Evolutionary conservation across 208 protist species (phyloP).

Genomic region (Leishmania aethiopica): DNA sequence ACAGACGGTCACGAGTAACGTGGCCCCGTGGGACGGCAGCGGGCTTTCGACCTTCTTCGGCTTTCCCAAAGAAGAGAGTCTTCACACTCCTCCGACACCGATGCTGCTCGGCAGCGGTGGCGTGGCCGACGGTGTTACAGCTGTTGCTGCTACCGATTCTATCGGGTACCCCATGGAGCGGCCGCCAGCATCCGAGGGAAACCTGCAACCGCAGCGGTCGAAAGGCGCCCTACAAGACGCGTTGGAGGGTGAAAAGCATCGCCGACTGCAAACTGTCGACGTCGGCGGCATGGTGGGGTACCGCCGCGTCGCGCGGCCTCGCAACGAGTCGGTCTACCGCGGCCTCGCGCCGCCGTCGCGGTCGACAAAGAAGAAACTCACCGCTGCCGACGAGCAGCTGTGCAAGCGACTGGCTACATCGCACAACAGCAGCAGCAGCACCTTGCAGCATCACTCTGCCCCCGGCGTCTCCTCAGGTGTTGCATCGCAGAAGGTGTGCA

Average conservation of each 20-base stretch:
- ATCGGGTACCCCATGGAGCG: background rate
- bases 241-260: slow-evolving; percentile 1
- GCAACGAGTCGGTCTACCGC: background rate
- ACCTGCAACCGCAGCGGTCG: slow-evolving; percentile 1
- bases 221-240: background rate
- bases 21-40: background rate
- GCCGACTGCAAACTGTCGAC: slow-evolving; percentile 5
- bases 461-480: background rate
- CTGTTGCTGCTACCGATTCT: too few relatives aligned
- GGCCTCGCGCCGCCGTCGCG: slow-evolving; percentile 18
- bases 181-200: background rate
- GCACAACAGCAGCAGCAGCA: background rate
- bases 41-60: background rate
- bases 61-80: background rate
- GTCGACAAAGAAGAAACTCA: slow-evolving; percentile 12
- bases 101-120: too few relatives aligned
- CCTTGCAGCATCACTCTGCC: background rate
- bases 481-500: background rate
- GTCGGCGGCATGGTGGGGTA: background rate
- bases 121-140: background rate
- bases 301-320: background rate
- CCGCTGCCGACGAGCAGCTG: slow-evolving; percentile 9
- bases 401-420: background rate
- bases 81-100: background rate
- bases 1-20: background rate